These are phyloP conservation scores for Pythium dissimile DNA, from an alignment of 352 stramenopile genomes.

Conservation along the genomic window DNA sequence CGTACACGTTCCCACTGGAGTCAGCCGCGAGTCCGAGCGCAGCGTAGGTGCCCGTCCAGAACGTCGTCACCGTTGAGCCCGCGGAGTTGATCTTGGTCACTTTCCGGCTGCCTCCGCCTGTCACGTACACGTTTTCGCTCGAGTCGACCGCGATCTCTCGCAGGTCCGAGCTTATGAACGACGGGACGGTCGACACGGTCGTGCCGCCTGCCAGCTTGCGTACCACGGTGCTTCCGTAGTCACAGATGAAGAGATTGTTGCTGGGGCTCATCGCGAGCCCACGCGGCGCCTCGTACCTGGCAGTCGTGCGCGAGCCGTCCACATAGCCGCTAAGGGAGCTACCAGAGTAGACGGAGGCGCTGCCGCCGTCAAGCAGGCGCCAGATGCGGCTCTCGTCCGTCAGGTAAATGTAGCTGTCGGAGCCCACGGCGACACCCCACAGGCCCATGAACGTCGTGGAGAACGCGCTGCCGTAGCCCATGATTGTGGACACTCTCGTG, in stretches of 20 bases:
- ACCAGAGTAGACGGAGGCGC: background rate
- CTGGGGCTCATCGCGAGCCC: slow-evolving; percentile 1
- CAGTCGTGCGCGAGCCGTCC: background rate
- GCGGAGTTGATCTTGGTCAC: slow-evolving; percentile 8
- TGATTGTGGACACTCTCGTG: slow-evolving; percentile 3
- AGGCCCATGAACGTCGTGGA: background rate
- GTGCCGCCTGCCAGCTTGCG: background rate
- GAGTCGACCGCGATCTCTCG: slow-evolving; percentile 5
- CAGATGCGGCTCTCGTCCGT: slow-evolving; percentile 2
- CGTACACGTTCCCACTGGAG: slow-evolving; percentile 2
- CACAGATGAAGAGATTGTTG: slow-evolving; percentile 2
- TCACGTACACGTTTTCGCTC: slow-evolving; percentile 5
- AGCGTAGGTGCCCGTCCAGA: background rate
- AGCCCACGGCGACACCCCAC: background rate
- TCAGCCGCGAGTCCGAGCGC: background rate
- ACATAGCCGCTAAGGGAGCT: background rate
- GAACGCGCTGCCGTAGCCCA: background rate
- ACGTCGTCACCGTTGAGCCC: background rate
- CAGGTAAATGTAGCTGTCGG: slow-evolving; percentile 8
- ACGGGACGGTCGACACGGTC: slow-evolving; percentile 1
- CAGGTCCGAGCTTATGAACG: background rate
- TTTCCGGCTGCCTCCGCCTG: background rate
- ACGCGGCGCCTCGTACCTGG: background rate
- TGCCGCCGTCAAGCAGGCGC: background rate
- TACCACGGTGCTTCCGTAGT: background rate